These are phyloP conservation scores for Friedmanniomyces simplex DNA, from an alignment of 495 filamentous ascomycete species.

Conservation along the genomic window DNA sequence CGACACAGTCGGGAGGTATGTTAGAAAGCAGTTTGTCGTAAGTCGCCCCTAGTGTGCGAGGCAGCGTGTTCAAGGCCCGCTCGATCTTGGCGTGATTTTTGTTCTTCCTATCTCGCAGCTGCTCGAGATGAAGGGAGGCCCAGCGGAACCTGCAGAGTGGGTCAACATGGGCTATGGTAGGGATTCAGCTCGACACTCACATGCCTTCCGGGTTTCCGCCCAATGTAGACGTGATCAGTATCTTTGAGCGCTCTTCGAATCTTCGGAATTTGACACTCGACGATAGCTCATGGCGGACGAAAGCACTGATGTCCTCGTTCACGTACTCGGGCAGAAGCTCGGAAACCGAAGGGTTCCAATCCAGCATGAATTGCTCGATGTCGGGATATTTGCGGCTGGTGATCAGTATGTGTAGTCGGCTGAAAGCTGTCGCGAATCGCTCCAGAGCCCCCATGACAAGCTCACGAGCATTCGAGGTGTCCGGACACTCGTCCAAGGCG, in stretches of 20 bases:
- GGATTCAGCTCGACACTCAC: neutral
- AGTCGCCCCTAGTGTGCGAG: neutral
- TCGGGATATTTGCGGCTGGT: neutral
- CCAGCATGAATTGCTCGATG: neutral
- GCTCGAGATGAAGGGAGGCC: neutral
- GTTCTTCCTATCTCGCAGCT: neutral
- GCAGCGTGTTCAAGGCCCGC: neutral
- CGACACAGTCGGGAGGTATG: neutral
- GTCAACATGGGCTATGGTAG: neutral
- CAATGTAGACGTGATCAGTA: neutral
- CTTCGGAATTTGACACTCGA: neutral
- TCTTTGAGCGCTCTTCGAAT: neutral
- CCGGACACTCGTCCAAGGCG: neutral
- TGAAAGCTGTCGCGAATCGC: neutral
- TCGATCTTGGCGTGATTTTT: neutral
- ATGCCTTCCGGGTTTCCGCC: neutral
- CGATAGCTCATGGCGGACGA: neutral
- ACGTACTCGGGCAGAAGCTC: neutral
- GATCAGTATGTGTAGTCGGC: neutral
- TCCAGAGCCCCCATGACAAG: neutral
- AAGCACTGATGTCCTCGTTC: neutral
- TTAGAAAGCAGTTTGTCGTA: neutral
- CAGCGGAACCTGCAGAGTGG: neutral
- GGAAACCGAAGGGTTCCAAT: neutral
- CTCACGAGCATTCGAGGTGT: neutral